phyloP scores from a whole-genome alignment of 2,329 filamentous ascomycete genomes.

The Neonectria sp. region DNA sequence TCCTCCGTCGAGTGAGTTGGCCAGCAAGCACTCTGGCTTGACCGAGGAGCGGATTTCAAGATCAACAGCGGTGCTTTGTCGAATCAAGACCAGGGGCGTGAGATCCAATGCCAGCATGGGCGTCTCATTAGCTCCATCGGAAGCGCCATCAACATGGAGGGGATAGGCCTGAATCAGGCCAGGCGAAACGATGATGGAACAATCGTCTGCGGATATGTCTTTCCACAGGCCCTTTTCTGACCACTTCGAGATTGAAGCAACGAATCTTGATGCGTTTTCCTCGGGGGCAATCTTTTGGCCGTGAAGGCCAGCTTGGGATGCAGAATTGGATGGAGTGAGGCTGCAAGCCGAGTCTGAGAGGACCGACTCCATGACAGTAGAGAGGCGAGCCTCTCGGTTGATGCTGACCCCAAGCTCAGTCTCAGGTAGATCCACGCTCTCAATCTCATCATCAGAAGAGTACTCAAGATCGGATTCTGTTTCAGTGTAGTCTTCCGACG shows the following conservation, averaged over 20 bases:
- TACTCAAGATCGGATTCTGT: slow-evolving; percentile 65
- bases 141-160: slow-evolving; percentile 52
- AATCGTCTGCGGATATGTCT: slow-evolving; percentile 66
- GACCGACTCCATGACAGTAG: slow-evolving; percentile 55
- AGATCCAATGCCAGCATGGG: slow-evolving; percentile 83
- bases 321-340: slow-evolving; percentile 84
- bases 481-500: slow-evolving; percentile 60
- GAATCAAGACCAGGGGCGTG: slow-evolving; percentile 90
- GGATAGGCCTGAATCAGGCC: slow-evolving; percentile 73
- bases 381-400: slow-evolving; percentile 44
- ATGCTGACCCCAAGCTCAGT: slow-evolving; percentile 73
- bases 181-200: slow-evolving; percentile 70
- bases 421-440: slow-evolving; percentile 73
- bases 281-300: slow-evolving; percentile 60
- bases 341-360: slow-evolving; percentile 70
- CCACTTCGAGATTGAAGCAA: slow-evolving; percentile 74
- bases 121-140: slow-evolving; percentile 52
- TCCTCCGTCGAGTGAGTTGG: slow-evolving; percentile 70
- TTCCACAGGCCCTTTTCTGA: slow-evolving; percentile 74
- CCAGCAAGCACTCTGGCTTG: slow-evolving; percentile 78
- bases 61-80: slow-evolving; percentile 92
- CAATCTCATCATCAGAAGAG: slow-evolving; percentile 68
- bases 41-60: slow-evolving; percentile 94
- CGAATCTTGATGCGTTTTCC: slow-evolving; percentile 62
- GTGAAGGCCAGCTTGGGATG: slow-evolving; percentile 78